Conservation (phyloP, 768 basidiomycete genomes). For the Tubosaeta brunneosetosa region DNA sequence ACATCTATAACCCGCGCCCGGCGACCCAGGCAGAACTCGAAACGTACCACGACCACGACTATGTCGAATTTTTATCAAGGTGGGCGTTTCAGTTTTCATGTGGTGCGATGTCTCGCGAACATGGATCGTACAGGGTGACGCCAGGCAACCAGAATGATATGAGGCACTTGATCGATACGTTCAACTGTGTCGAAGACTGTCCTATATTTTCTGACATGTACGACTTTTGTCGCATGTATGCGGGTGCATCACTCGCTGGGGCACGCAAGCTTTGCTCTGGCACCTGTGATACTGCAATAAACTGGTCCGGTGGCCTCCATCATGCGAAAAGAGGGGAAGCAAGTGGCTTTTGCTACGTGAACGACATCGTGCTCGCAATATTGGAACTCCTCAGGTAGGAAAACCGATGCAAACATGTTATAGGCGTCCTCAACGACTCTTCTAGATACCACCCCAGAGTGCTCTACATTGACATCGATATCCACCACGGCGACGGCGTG, state of each 20-base stretch:
- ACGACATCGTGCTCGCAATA: slow-evolving; percentile 94
- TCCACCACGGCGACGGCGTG: slow-evolving; percentile 98
- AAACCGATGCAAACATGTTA: background rate
- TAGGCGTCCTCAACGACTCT: background rate
- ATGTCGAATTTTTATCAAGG: slow-evolving; percentile 94
- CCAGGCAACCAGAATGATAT: slow-evolving; percentile 68
- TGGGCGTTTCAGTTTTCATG: slow-evolving; percentile 31
- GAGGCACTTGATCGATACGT: slow-evolving; percentile 74
- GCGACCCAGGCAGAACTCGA: slow-evolving; percentile 90
- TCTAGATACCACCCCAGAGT: slow-evolving; percentile 87
- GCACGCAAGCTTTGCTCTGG: slow-evolving; percentile 84
- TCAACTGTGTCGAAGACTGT: slow-evolving; percentile 96
- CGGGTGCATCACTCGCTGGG: slow-evolving; percentile 87
- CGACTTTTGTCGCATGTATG: slow-evolving; percentile 91
- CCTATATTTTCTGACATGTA: slow-evolving; percentile 95
- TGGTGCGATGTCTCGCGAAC: background rate
- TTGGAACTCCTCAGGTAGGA: slow-evolving; percentile 81
- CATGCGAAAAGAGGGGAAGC: slow-evolving; percentile 98
- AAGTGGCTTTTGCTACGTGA: slow-evolving; percentile 97
- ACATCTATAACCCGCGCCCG: slow-evolving; percentile 82
- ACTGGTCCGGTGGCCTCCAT: slow-evolving; percentile 98
- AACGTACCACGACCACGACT: slow-evolving; percentile 90
- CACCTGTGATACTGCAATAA: slow-evolving; percentile 92
- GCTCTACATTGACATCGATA: slow-evolving; percentile 98
- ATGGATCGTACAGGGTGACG: slow-evolving; percentile 58